Percentiles rank a stretch among this genome's conserved stretches.
Evolutionary conservation across 495 filamentous ascomycete species (phyloP).

Genomic region (Daldinia childiae): DNA sequence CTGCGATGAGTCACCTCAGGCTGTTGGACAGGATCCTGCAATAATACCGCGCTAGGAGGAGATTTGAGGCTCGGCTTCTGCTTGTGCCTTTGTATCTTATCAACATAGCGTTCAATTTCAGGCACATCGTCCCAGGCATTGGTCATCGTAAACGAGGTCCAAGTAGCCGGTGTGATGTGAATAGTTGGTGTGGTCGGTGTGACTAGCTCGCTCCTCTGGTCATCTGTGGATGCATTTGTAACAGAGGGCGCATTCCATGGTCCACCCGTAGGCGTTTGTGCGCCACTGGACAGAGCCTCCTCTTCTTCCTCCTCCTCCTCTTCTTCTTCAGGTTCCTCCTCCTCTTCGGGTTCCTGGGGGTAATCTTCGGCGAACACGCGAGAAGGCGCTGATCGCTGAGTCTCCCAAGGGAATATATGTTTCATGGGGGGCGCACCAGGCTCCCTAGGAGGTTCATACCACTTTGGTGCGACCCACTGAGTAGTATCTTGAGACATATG

Average conservation of each 20-base stretch:
- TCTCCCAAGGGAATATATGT: slow-evolving; percentile 89
- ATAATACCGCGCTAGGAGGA: slow-evolving; percentile 15
- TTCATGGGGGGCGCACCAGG: slow-evolving; percentile 59
- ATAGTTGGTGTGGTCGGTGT: slow-evolving; percentile 61
- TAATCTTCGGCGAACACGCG: slow-evolving; percentile 70
- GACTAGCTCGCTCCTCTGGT: slow-evolving; percentile 52
- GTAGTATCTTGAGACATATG: slow-evolving; percentile 75
- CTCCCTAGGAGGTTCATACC: slow-evolving; percentile 76
- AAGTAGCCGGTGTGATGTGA: slow-evolving; percentile 62
- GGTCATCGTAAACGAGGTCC: slow-evolving; percentile 67
- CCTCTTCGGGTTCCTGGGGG: slow-evolving; percentile 10
- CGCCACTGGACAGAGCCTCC: background rate
- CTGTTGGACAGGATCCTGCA: slow-evolving; percentile 29
- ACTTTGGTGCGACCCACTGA: slow-evolving; percentile 85
- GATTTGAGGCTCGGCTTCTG: slow-evolving; percentile 60
- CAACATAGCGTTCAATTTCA: slow-evolving; percentile 82
- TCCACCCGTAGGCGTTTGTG: slow-evolving; percentile 31
- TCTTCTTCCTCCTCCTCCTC: background rate
- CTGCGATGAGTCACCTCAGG: slow-evolving; percentile 48
- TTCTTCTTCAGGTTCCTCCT: slow-evolving; percentile 18
- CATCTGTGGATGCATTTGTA: slow-evolving; percentile 49
- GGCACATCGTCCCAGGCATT: slow-evolving; percentile 93
- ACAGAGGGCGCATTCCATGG: slow-evolving; percentile 46
- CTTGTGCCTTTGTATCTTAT: slow-evolving; percentile 71
- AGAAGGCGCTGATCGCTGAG: slow-evolving; percentile 67